Evolutionary conservation across 2,329 filamentous ascomycete genomes (phyloP).

Genomic region (Penicillium hesseltinei): DNA sequence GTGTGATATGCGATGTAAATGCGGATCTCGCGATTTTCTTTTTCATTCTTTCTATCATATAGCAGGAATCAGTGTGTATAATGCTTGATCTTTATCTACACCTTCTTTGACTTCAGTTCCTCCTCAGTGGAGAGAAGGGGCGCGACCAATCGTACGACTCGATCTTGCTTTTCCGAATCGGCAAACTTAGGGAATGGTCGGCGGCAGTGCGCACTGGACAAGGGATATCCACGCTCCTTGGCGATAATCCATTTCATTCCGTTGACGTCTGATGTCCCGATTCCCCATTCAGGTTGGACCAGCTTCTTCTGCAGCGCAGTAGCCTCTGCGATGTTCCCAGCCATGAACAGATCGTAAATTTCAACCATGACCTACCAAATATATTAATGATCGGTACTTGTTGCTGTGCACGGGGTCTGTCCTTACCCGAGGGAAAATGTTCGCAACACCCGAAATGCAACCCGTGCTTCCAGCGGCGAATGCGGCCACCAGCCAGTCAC

Average conservation of each 20-base stretch:
- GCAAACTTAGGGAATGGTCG: conserved; percentile 54
- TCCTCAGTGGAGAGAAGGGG: neutral
- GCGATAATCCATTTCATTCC: conserved; percentile 61
- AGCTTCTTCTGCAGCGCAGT: conserved; percentile 52
- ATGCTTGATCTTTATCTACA: neutral
- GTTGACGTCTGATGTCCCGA: conserved; percentile 59
- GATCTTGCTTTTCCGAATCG: conserved; percentile 19
- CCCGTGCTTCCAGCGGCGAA: conserved; percentile 59
- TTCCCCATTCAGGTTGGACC: conserved; percentile 55
- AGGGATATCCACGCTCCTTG: conserved; percentile 53
- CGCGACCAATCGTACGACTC: neutral
- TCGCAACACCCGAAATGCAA: conserved; percentile 62
- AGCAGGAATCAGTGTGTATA: neutral
- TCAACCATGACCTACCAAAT: conserved; percentile 41
- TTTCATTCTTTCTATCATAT: neutral
- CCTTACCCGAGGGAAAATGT: conserved; percentile 55
- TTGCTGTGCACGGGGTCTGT: conserved; percentile 16
- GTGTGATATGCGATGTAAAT: neutral
- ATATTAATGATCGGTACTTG: neutral
- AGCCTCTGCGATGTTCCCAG: conserved; percentile 51
- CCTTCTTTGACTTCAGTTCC: neutral
- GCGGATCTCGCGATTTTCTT: neutral
- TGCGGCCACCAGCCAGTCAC: conserved; percentile 54
- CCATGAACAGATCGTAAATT: conserved; percentile 50
- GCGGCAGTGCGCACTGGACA: conserved; percentile 53